Percentiles rank a stretch among this genome's conserved stretches.
Evolutionary conservation across 768 basidiomycete genomes (phyloP).

Genomic region (Mycena filopes): DNA sequence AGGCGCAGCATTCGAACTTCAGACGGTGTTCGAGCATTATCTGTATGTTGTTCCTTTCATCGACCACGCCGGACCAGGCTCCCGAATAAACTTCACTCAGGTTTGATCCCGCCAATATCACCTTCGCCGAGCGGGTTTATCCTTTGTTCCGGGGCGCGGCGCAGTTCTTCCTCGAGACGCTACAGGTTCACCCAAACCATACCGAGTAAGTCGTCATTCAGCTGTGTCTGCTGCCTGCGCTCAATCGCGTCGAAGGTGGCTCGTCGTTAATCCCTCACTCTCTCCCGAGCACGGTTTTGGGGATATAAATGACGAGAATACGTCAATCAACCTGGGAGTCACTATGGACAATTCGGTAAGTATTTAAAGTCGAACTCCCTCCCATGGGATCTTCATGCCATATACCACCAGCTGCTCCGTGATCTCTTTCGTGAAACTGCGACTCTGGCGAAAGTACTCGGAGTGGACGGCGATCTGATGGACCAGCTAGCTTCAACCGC

Average conservation of each 20-base stretch:
- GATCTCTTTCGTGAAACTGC: constrained; percentile 27
- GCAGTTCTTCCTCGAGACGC: constrained; percentile 22
- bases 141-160: constrained; percentile 21
- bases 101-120: constrained; percentile 22
- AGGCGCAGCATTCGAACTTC: constrained; percentile 27
- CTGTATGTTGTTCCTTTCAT: background rate
- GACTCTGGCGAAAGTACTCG: constrained; percentile 22
- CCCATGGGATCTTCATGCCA: background rate
- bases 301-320: constrained; percentile 12
- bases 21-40: constrained; percentile 31
- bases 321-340: constrained; percentile 13
- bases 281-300: constrained; percentile 15
- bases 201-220: constrained; percentile 8
- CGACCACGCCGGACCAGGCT: too few species aligned
- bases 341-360: constrained; percentile 34
- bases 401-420: constrained; percentile 10
- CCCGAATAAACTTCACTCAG: background rate
- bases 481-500: constrained; percentile 14
- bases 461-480: constrained; percentile 23
- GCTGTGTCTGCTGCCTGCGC: too few species aligned
- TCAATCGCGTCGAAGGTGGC: background rate
- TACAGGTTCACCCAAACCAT: constrained; percentile 19
- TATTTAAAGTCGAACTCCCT: background rate
- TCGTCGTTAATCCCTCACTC: constrained; percentile 21
- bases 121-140: constrained; percentile 23